phyloP scores from a whole-genome alignment of 805 yeast genomes.

The Candida boleticola region DNA sequence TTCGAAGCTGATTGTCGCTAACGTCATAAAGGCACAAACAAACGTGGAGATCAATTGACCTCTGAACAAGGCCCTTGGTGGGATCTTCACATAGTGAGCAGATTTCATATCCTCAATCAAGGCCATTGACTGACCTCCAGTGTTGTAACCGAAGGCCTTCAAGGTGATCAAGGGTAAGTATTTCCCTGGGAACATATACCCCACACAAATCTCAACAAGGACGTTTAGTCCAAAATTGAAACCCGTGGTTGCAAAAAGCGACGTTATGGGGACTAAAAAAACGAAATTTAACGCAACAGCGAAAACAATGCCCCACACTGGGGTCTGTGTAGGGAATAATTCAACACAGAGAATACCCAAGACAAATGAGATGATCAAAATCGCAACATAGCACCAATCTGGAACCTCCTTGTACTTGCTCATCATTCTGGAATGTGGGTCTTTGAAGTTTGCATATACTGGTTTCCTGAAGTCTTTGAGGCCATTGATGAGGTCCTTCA shows the following conservation, averaged over 20 bases:
- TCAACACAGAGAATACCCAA: conserved; percentile 40
- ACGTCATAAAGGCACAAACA: conserved; percentile 18
- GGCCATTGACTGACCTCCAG: conserved; percentile 30
- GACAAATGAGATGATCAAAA: conserved; percentile 6
- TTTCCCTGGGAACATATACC: conserved; percentile 50
- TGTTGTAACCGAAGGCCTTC: conserved; percentile 25
- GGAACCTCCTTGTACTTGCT: conserved; percentile 28
- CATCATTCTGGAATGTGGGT: conserved; percentile 61
- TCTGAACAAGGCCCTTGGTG: conserved; percentile 41
- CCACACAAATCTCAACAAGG: conserved; percentile 18
- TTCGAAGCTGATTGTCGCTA: conserved; percentile 22
- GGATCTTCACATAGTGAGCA: conserved; percentile 38
- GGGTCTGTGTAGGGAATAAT: conserved; percentile 39
- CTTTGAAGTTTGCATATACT: conserved; percentile 19
- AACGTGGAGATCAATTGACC: conserved; percentile 22
- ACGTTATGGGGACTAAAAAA: conserved; percentile 19
- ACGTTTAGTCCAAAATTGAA: conserved; percentile 14
- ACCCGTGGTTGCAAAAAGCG: conserved; percentile 15
- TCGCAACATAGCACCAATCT: conserved; percentile 9
- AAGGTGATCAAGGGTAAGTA: conserved; percentile 20
- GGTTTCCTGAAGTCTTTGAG: conserved; percentile 17
- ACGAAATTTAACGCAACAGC: conserved; percentile 22
- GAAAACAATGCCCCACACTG: conserved; percentile 31
- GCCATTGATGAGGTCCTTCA: neutral
- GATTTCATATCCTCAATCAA: conserved; percentile 29